These are phyloP conservation scores for Diaporthe citrichinensis DNA, from an alignment of 2,329 filamentous ascomycete genomes.

Conservation along the genomic window DNA sequence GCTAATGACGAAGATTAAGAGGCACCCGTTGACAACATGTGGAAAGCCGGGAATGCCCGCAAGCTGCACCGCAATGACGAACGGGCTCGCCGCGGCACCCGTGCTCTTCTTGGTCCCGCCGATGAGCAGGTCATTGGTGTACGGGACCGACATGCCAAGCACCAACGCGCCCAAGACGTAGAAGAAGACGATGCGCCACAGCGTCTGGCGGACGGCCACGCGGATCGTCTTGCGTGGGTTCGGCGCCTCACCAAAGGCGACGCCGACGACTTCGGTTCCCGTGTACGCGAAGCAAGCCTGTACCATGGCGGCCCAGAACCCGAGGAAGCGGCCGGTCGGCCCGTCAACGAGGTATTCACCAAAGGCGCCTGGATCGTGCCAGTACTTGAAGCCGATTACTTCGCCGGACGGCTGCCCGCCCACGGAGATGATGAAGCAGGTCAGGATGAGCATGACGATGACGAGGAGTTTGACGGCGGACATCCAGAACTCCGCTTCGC, in stretches of 20 bases:
- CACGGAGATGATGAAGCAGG: slow-evolving; percentile 54
- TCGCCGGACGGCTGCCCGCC: slow-evolving; percentile 56
- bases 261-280: slow-evolving; percentile 63
- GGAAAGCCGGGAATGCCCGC: slow-evolving; percentile 64
- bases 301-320: slow-evolving; percentile 62
- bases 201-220: slow-evolving; percentile 76
- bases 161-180: slow-evolving; percentile 76
- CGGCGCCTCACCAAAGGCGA: slow-evolving; percentile 62
- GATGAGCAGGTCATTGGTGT: slow-evolving; percentile 60
- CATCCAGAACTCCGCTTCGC: slow-evolving; percentile 13
- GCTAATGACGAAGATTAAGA: slow-evolving; percentile 70
- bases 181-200: slow-evolving; percentile 79
- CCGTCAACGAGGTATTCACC: slow-evolving; percentile 53
- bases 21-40: slow-evolving; percentile 71
- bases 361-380: slow-evolving; percentile 59
- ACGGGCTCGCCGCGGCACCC: slow-evolving; percentile 42
- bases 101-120: slow-evolving; percentile 65
- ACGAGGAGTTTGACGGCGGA: slow-evolving; percentile 28
- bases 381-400: slow-evolving; percentile 60
- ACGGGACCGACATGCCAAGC: slow-evolving; percentile 77
- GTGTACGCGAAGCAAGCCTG: slow-evolving; percentile 65
- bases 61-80: slow-evolving; percentile 53
- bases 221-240: slow-evolving; percentile 54
- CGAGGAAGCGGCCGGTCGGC: slow-evolving; percentile 60
- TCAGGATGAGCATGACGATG: slow-evolving; percentile 53